Base-by-base conservation (phyloP, 129 eudicot species). In the Ambrosia artemisiifolia region DNA sequence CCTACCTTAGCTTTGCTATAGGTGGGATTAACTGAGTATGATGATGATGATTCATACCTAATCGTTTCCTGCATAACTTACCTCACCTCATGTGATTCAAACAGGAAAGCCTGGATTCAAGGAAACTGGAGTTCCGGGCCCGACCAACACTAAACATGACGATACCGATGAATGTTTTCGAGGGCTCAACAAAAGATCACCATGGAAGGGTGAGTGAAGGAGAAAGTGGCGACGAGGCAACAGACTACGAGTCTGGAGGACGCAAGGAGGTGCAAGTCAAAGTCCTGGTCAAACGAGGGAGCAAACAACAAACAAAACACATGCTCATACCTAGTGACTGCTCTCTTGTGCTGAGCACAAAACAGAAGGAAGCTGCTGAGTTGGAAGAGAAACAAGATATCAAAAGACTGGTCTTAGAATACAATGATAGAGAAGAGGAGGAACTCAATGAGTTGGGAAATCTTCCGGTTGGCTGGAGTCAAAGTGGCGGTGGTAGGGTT, bases 321-420 rank as follows among this genome's bases (percentile, higher is more conserved):
- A 94, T 94, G 97, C 77, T 66, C 47, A 88, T 94, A 49, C 99
- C 99, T 1, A 88, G 90, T 19, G 99, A 94, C 78, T 85, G 89
- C 78, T 78, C 93, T 1, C 95, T 94, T 16, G 95, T 94, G 65
- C 95, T 87, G 84, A 88, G 96, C 83, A 84, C 97, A 16, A 94
- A 94, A 75, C 95, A 94, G 78, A 90, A 89, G 60, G 99, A 88
- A 81, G 99, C 99, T 6, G 99, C 93, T 6, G 99, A 94, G 78
- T 83, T 94, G 42, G 99, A 94, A 79, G 99, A 94, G 78, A 94
- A 90, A 69, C 97, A 94, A 79, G 97, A 94, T 71, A 94, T 94
- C 14, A 94, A 90, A 75, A 76, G 97, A 77, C 67, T 94, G 75
- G 96, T 94, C 6, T 74, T 94, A 80, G 99, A 94, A 69, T 94